phyloP scores from a whole-genome alignment of 768 basidiomycete genomes.

The Rhizopogon sp. region DNA sequence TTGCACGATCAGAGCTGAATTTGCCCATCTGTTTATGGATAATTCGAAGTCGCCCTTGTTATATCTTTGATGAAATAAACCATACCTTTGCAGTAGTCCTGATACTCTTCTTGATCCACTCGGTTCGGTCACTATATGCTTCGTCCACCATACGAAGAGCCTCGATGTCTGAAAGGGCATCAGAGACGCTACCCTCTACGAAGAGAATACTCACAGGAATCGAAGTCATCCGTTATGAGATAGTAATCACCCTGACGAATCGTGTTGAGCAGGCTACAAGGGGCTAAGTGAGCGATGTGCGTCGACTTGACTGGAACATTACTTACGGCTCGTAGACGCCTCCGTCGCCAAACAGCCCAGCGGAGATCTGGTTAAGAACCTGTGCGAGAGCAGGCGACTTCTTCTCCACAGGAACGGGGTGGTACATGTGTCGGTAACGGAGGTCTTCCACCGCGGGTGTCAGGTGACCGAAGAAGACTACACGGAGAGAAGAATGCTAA shows the following conservation, averaged over 20 bases:
- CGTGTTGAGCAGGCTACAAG: conserved; percentile 60
- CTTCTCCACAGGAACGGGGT: conserved; percentile 73
- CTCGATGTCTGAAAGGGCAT: conserved; percentile 54
- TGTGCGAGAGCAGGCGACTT: conserved; percentile 79
- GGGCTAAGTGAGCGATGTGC: conserved; percentile 13
- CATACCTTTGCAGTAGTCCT: conserved; percentile 69
- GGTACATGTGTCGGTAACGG: conserved; percentile 81
- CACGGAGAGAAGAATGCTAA: neutral
- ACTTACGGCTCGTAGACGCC: conserved; percentile 82
- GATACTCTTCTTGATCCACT: conserved; percentile 93
- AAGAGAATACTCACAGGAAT: conserved; percentile 59
- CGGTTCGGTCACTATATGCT: conserved; percentile 74
- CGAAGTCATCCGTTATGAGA: conserved; percentile 89
- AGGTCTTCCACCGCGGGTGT: conserved; percentile 86
- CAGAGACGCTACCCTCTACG: neutral
- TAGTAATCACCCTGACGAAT: conserved; percentile 75
- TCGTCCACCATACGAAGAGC: conserved; percentile 86
- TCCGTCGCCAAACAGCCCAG: conserved; percentile 77
- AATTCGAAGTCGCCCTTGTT: neutral
- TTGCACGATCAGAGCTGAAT: conserved; percentile 92
- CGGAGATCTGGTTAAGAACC: conserved; percentile 72
- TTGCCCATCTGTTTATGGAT: conserved; percentile 74
- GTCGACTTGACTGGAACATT: conserved; percentile 8
- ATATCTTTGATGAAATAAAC: neutral
- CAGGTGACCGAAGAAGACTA: conserved; percentile 88